phyloP scores from a whole-genome alignment of 345 rosid species.

The Arabidopsis suecica region DNA sequence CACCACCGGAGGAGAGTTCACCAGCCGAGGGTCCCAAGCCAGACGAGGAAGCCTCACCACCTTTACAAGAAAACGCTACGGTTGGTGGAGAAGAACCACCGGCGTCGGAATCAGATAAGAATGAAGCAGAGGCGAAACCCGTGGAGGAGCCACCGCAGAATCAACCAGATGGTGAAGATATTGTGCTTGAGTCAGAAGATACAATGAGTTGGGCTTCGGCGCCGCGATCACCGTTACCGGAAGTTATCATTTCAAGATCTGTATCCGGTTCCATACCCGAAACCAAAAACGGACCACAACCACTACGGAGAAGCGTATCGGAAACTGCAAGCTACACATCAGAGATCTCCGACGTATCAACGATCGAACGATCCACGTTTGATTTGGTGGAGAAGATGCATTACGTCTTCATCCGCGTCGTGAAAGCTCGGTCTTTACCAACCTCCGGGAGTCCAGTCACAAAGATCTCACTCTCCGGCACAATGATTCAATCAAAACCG shows the following conservation, averaged over 20 bases:
- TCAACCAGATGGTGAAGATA: constrained; percentile 42
- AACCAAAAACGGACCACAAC: constrained; percentile 55
- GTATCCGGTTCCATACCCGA: constrained; percentile 57
- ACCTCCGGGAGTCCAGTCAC: constrained; percentile 72
- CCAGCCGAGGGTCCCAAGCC: constrained; percentile 23
- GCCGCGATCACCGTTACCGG: constrained; percentile 48
- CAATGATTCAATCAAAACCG: constrained; percentile 59
- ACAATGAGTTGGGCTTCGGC: constrained; percentile 34
- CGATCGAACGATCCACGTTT: constrained; percentile 74
- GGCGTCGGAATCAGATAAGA: constrained; percentile 14
- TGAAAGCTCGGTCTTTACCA: constrained; percentile 74
- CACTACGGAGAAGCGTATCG: constrained; percentile 52
- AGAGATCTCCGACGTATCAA: constrained; percentile 62
- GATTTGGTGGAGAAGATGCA: constrained; percentile 97
- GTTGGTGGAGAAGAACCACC: constrained; percentile 43
- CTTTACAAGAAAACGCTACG: constrained; percentile 38
- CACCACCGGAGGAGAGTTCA: constrained; percentile 26
- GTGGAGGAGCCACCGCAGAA: constrained; percentile 31
- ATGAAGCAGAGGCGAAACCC: constrained; percentile 27
- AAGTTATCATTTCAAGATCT: constrained; percentile 52
- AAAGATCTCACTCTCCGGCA: constrained; percentile 57
- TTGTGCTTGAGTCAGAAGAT: constrained; percentile 35
- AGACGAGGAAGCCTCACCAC: constrained; percentile 28
- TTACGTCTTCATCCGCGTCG: constrained; percentile 80
- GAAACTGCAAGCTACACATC: constrained; percentile 51